Base-by-base conservation (phyloP, 768 basidiomycete genomes). In the Lenzites betulinus region DNA sequence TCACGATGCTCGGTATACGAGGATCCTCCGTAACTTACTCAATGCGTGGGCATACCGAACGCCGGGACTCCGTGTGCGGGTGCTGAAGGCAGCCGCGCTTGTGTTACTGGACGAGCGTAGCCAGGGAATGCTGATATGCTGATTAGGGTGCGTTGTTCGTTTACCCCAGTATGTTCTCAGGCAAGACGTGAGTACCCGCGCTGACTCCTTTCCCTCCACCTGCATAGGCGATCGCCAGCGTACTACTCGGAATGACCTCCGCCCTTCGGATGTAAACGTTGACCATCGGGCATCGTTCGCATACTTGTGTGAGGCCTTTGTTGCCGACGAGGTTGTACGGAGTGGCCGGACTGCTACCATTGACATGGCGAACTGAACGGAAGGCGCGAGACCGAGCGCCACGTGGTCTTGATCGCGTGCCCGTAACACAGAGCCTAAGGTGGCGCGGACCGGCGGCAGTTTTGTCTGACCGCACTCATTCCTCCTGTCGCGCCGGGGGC, bases 1-100 rank as follows among this genome's bases (percentile, higher is more conserved):
- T 49, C 66, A 67, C 43, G 64, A 65, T 38, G 53, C 51, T 4
- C 41, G 23, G 13, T 59, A 67, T 39, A 56, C 64, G 5, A 46
- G 47, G 30, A 38, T 25, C 11, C 30, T 67, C 13, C 51, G 64
- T 6, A 63, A 48, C 12, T 35, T 64, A 15, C 38, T 67, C 2
- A 25, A 51, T 13, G 52, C 53, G 1, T 67, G 66, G 66, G 28
- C 54, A 7, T 65, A 65, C 41, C 33, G 52, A 50, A 23, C 12
- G 12, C 44, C 5, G n/a, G 58, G 26, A 1, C 2, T 0, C n/a
- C 60, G 59, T 44, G 44, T 64, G n/a, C 38, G 57, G 3, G 9
- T 63, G n/a, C 44, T 67, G 25, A 63, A 62, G 48, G 56, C 52
- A 3, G 62, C 66, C 9, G 55, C 41, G 22, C 42, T 67, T 1